Evolutionary conservation across 73 alveolate genomes (phyloP).

Genomic region (Paramecium bursaria): DNA sequence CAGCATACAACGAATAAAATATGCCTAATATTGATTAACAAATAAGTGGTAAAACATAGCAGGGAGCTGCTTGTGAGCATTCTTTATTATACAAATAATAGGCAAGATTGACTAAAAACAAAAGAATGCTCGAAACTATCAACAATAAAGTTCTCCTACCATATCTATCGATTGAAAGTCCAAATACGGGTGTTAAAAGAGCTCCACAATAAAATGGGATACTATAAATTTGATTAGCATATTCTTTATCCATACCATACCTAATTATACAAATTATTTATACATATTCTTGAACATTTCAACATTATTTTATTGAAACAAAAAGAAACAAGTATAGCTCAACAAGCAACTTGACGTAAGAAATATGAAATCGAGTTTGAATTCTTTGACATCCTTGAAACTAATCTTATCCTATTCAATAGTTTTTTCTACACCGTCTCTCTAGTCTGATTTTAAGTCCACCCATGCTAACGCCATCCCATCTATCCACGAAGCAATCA

Average conservation of each 20-base stretch:
- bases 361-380: conserved; percentile 80
- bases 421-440: conserved; percentile 51
- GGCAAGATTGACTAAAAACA: conserved; percentile 68
- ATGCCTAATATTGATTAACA: conserved; percentile 80
- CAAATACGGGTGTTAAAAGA: conserved; percentile 80
- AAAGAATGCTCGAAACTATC: conserved; percentile 63
- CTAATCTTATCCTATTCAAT: conserved; percentile 83
- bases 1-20: conserved; percentile 84
- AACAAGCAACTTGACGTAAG: conserved; percentile 76
- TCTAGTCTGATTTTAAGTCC: conserved; percentile 72
- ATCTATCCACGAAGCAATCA: conserved; percentile 70
- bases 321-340: conserved; percentile 79
- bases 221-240: conserved; percentile 80
- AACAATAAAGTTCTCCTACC: conserved; percentile 79
- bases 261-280: conserved; percentile 61
- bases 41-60: conserved; percentile 61
- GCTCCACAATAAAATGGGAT: conserved; percentile 81
- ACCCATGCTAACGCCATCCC: conserved; percentile 69
- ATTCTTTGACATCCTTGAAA: conserved; percentile 79
- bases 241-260: background rate
- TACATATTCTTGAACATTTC: conserved; percentile 77
- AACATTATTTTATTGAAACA: conserved; percentile 76
- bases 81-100: no score
- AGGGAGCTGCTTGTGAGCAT: conserved; percentile 64
- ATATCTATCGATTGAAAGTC: conserved; percentile 78